Conservation (phyloP, 371 early-diverging fungal genomes). For the Mortierella polycephala region DNA sequence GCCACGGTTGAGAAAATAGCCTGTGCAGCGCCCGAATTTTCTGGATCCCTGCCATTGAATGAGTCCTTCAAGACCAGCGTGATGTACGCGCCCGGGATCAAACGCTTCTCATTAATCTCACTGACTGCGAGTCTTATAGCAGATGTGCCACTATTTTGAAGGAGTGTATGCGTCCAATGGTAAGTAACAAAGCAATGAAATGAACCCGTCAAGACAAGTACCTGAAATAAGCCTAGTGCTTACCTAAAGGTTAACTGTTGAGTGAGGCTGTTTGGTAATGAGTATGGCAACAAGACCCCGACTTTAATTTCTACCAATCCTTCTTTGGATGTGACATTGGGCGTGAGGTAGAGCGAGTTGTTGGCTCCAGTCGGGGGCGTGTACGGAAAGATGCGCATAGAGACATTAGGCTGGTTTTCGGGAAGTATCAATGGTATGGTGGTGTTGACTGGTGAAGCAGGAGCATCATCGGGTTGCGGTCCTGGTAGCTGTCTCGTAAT, state of each 20-base stretch:
- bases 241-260: slow-evolving; percentile 47
- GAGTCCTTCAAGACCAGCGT: slow-evolving; percentile 71
- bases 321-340: slow-evolving; percentile 31
- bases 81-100: slow-evolving; percentile 68
- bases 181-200: not conserved
- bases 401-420: slow-evolving; percentile 18
- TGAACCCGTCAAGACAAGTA: not conserved
- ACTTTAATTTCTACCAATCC: slow-evolving; percentile 62
- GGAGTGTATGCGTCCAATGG: not conserved
- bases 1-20: slow-evolving; percentile 72
- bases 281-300: slow-evolving; percentile 66
- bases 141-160: slow-evolving; percentile 61
- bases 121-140: slow-evolving; percentile 69
- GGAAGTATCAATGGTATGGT: slow-evolving; percentile 11
- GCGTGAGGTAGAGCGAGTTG: slow-evolving; percentile 48
- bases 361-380: slow-evolving; percentile 48
- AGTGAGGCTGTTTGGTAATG: slow-evolving; percentile 46
- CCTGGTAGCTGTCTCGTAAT: not conserved
- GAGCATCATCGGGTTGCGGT: not conserved
- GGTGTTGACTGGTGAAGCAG: not conserved
- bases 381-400: slow-evolving; percentile 28
- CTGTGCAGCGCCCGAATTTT: slow-evolving; percentile 67
- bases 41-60: slow-evolving; percentile 61
- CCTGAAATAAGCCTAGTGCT: not conserved
- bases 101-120: slow-evolving; percentile 63